A percentile compares a stretch with the other conserved stretches of the same genome.
Evolutionary conservation across 1,139 yeast genomes (phyloP).

Genomic region (Magnusiomyces paraingens): DNA sequence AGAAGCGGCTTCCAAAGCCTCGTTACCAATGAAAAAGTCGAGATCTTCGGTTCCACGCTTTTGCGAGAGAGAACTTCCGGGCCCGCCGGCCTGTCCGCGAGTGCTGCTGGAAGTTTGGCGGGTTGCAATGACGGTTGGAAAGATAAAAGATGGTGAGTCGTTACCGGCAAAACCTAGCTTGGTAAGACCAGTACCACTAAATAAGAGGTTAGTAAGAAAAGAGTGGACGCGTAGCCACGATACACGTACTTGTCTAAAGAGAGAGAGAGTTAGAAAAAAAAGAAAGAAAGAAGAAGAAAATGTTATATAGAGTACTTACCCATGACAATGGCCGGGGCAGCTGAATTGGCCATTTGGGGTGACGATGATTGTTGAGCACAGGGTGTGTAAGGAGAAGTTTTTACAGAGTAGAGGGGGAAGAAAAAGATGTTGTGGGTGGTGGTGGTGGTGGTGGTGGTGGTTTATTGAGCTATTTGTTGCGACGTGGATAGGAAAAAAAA

Average conservation of each 20-base stretch:
- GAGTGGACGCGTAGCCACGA: neutral
- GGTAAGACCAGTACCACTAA: conserved; percentile 94
- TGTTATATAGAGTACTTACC: conserved; percentile 39
- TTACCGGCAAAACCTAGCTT: conserved; percentile 98
- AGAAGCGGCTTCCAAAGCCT: conserved; percentile 81
- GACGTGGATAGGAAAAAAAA: no score
- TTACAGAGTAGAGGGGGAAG: no score
- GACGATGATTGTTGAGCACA: no score
- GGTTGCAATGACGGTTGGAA: conserved; percentile 97
- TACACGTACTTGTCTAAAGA: conserved; percentile 23
- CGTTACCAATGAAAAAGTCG: conserved; percentile 93
- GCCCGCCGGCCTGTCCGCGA: conserved; percentile 32
- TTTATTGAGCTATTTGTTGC: no score
- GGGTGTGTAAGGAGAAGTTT: no score
- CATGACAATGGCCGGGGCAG: conserved; percentile 87
- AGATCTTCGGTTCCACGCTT: conserved; percentile 92
- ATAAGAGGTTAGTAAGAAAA: neutral
- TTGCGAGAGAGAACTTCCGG: conserved; percentile 44
- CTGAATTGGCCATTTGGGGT: conserved; percentile 27
- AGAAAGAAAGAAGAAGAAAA: neutral
- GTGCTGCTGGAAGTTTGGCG: conserved; percentile 39
- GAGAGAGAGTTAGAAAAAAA: conserved; percentile 3
- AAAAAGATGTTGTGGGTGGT: no score
- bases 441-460: no score
- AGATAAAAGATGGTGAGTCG: conserved; percentile 93